Evolutionary conservation across 1,284 basidiomycete species (phyloP), one percentile per base, ranked within the genome.

Genomic region (Xerocomus minutiporus): DNA sequence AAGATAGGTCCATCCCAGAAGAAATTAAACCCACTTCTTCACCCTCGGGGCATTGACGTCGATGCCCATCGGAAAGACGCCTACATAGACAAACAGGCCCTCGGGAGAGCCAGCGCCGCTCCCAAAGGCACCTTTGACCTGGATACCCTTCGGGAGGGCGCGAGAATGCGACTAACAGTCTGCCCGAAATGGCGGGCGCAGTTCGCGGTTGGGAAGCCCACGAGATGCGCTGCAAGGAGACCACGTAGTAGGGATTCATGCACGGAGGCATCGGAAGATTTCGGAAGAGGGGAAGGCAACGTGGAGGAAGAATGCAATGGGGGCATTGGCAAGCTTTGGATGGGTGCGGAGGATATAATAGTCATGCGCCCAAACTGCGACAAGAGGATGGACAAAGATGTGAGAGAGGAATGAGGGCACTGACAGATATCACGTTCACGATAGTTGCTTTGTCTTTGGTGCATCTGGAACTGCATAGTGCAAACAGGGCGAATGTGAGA

Each of bases 251-350:
- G 73, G 13, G 78, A 72, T 55, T 83, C 77, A 50, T 86, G 78
- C 2, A 86, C 26, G 26, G 26, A 26, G 26, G 26, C 26, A 26
- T 26, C 4, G 26, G 26, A 26, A 26, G 56, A 93, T 91, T 69
- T 94, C 92, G 23, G 87, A 90, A 8, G 83, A 86, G 0, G 91
- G 91, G 70, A 93, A 94, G 1, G 91, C 87, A 57, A 93, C 90
- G 62, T 93, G 91, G 70, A 93, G 79, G 75, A 94, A 93, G 75
- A 93, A 91, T 1, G 91, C 90, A 57, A 94, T 91, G 28, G 86
- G 82, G 0, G 87, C 84, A 25, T 78, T 77, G 0, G 84, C 50
- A 2, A 81, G 72, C n/a, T 70, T 68, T 11, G 26, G 26, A 26
- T 26, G 4, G 26, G 26, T 8, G 26, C 8, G 26, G 4, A 26